These are phyloP conservation scores for Ascochyta koolunga DNA, from an alignment of 2,329 filamentous ascomycete genomes.

Conservation along the genomic window DNA sequence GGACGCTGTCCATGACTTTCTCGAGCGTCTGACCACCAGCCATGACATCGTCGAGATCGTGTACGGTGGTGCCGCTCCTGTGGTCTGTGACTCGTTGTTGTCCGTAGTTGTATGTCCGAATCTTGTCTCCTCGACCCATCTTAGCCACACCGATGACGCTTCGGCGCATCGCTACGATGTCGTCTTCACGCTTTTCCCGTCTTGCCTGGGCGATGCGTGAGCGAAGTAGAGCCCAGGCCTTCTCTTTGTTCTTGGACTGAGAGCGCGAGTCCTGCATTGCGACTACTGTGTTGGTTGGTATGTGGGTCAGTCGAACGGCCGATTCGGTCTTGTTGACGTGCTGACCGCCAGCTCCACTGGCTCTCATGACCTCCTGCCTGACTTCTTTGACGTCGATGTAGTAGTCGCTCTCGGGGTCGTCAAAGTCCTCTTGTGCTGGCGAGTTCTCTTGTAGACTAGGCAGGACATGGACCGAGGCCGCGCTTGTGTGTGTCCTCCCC, in stretches of 20 bases:
- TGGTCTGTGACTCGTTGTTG: slow-evolving; percentile 89
- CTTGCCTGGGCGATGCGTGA: slow-evolving; percentile 80
- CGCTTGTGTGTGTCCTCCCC: slow-evolving; percentile 91
- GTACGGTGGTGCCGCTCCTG: slow-evolving; percentile 76
- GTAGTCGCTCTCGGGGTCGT: slow-evolving; percentile 89
- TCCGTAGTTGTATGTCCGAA: slow-evolving; percentile 85
- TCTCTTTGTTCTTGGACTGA: slow-evolving; percentile 85
- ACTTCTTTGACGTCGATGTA: slow-evolving; percentile 88
- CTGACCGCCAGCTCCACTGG: slow-evolving; percentile 89
- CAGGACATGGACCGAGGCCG: slow-evolving; percentile 89
- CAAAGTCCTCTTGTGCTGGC: slow-evolving; percentile 63
- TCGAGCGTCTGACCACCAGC: slow-evolving; percentile 75
- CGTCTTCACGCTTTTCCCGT: slow-evolving; percentile 82
- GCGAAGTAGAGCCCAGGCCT: slow-evolving; percentile 84
- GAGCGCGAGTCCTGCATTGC: slow-evolving; percentile 92
- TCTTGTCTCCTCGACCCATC: slow-evolving; percentile 91
- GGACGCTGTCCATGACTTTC: slow-evolving; percentile 77
- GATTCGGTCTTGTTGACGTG: slow-evolving; percentile 99
- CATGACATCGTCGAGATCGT: slow-evolving; percentile 82
- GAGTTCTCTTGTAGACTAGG: slow-evolving; percentile 74
- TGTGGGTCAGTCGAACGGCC: slow-evolving; percentile 88
- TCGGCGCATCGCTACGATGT: slow-evolving; percentile 74
- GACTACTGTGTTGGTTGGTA: slow-evolving; percentile 84
- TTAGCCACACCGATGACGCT: slow-evolving; percentile 78
- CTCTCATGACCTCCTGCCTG: slow-evolving; percentile 84